phyloP scores from a whole-genome alignment of 2,329 filamentous ascomycete species.

The Alternaria ventricosa region DNA sequence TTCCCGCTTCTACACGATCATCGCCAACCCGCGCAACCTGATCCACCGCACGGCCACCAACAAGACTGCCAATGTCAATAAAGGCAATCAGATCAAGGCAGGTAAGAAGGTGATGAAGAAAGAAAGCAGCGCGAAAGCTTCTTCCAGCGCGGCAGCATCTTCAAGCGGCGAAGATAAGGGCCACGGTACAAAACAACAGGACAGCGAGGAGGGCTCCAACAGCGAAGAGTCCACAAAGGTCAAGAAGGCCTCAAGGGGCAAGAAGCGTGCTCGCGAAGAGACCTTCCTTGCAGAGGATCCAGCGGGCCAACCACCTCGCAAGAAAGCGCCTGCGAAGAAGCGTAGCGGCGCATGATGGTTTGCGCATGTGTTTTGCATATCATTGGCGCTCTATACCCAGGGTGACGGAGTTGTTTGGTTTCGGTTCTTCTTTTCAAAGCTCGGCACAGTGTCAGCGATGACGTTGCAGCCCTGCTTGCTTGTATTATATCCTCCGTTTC shows the following conservation, averaged over 20 bases:
- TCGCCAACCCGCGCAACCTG: slow-evolving; percentile 12
- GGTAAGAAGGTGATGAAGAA: background rate
- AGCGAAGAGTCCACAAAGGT: background rate
- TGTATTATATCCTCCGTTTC: background rate
- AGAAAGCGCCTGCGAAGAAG: background rate
- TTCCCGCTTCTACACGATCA: slow-evolving; percentile 3
- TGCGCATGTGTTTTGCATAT: background rate
- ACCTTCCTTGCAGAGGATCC: background rate
- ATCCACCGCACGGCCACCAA: slow-evolving; percentile 12
- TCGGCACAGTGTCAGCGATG: background rate
- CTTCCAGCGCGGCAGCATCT: too few relatives aligned
- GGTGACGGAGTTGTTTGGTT: background rate
- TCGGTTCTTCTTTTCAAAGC: background rate
- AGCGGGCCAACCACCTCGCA: background rate
- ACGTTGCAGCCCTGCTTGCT: background rate
- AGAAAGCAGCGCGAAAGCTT: background rate
- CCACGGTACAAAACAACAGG: background rate
- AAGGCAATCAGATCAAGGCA: background rate
- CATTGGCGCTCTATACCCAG: background rate
- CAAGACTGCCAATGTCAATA: slow-evolving; percentile 8
- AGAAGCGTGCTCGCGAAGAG: background rate
- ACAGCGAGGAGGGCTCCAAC: background rate
- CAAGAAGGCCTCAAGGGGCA: background rate
- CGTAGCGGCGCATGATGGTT: background rate
- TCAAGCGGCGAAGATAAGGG: background rate